Evolutionary conservation across 805 yeast species (phyloP), one percentile per base, ranked within the genome.

Genomic region (Lipomyces starkeyi): DNA sequence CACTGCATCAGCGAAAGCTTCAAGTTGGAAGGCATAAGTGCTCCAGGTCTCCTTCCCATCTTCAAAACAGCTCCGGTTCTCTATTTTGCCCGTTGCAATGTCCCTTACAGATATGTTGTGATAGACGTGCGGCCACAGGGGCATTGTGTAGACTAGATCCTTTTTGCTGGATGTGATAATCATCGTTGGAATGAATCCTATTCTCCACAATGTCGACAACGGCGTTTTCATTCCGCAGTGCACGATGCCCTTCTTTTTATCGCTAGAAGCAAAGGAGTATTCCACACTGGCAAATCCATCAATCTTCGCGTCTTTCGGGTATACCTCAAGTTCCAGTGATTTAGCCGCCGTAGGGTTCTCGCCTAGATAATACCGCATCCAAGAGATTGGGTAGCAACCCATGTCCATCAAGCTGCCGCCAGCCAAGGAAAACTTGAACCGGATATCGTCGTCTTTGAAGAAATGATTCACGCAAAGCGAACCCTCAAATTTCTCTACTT

Each of bases 341-440:
- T 54, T 64, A n/a, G 66, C 72, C 8, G 64, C 27, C 14, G 37
- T 34, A 22, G 72, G 71, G 43, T 69, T 66, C 49, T 57, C 69
- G 32, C 43, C 52, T 3, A 69, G n/a, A 25, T 53, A 61, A 40
- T 55, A 61, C 9, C 72, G 63, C 65, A 62, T 69, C 71, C 71
- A 69, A 3, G 72, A 69, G 13, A 69, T 69, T 6, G 72, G 71
- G 49, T 69, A 69, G 57, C 66, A 68, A 6, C 71, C 71, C 66
- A 61, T 62, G 40, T 69, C 72, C 69, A 68, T 64, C 14, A 64
- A 11, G 40, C 65, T 64, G 14, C 72, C 72, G 3, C 72, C 72
- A 1, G 64, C 72, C 11, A 68, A 49, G 11, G 37, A 32, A 52
- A 13, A 69, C 20, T 54, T 43, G 35, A 59, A 58, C 25, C 72